Conservation (phyloP, 495 filamentous ascomycete species). For the Gamarada debralockiae region DNA sequence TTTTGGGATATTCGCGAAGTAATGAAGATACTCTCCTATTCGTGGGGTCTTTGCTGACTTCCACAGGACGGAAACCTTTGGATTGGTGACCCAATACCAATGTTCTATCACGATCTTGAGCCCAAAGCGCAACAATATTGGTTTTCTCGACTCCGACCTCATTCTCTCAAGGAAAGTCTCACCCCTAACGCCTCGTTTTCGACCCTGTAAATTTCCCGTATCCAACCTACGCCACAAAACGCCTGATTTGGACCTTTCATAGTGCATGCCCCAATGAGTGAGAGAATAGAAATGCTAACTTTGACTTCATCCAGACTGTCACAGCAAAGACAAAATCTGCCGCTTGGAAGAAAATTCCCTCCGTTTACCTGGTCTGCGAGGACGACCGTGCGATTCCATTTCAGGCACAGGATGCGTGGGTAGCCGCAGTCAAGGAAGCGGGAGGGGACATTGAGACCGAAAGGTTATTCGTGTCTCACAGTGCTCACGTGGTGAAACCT, state of each 20-base stretch:
- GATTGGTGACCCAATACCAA: neutral
- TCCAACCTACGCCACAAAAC: no score
- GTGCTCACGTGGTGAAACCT: constrained; percentile 28
- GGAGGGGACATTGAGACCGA: constrained; percentile 18
- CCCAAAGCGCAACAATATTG: constrained; percentile 2
- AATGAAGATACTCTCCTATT: neutral
- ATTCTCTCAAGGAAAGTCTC: constrained; percentile 2
- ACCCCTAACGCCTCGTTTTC: neutral
- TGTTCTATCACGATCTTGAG: constrained; percentile 15
- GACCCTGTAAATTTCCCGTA: no score
- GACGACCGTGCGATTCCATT: constrained; percentile 35
- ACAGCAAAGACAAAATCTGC: constrained; percentile 26
- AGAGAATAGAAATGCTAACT: no score
- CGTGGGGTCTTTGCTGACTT: neutral
- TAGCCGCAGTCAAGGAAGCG: constrained; percentile 5
- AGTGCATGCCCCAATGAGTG: no score
- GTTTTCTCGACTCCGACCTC: constrained; percentile 5
- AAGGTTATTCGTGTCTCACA: constrained; percentile 26
- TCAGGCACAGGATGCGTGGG: constrained; percentile 29
- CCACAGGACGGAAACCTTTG: constrained; percentile 7
- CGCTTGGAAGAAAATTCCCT: constrained; percentile 37
- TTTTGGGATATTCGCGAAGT: neutral
- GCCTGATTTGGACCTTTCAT: neutral
- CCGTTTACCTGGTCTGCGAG: constrained; percentile 39
- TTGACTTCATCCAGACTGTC: neutral